A percentile compares a stretch with the other conserved stretches of the same genome.
These are phyloP conservation scores for Leptosphaerulina australis DNA, from an alignment of 2,329 filamentous ascomycete species.

Conservation along the genomic window DNA sequence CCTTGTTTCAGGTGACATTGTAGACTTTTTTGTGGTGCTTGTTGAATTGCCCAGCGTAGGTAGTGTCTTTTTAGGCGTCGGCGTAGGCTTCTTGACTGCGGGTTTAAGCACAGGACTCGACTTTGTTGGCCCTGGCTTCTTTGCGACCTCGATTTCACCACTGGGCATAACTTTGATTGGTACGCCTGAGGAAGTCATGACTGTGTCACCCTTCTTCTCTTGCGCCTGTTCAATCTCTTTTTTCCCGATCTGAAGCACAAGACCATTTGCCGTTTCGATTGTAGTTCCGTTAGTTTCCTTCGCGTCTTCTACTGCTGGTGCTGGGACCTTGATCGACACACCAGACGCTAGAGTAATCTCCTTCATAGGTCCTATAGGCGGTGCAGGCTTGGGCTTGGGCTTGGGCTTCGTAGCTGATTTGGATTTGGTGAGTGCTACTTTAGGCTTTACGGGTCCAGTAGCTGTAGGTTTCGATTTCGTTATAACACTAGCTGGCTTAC, in stretches of 20 bases:
- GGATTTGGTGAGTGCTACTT: slow-evolving; percentile 9
- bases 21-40: slow-evolving; percentile 8
- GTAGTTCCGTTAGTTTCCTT: slow-evolving; percentile 37
- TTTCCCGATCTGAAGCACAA: slow-evolving; percentile 40
- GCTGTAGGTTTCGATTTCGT: slow-evolving; percentile 17
- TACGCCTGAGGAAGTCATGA: slow-evolving; percentile 40
- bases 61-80: slow-evolving; percentile 3
- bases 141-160: slow-evolving; percentile 29
- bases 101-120: slow-evolving; percentile 1
- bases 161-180: slow-evolving; percentile 43
- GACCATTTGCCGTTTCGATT: slow-evolving; percentile 38
- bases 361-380: slow-evolving; percentile 34
- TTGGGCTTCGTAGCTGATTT: slow-evolving; percentile 17
- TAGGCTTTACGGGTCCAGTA: slow-evolving; percentile 18
- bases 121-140: slow-evolving; percentile 19
- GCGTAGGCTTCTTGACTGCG: slow-evolving; percentile 13
- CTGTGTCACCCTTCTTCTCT: slow-evolving; percentile 31
- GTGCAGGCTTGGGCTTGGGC: slow-evolving; percentile 23
- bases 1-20: not conserved
- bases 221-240: slow-evolving; percentile 43
- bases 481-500: slow-evolving; percentile 16
- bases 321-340: slow-evolving; percentile 44
- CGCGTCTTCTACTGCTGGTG: slow-evolving; percentile 36
- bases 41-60: slow-evolving; percentile 3
- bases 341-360: slow-evolving; percentile 40